A percentile compares a stretch with the other conserved stretches of the same genome.
phyloP scores from a whole-genome alignment of 192 early-diverging fungal species.

The Coemansia sp. region DNA sequence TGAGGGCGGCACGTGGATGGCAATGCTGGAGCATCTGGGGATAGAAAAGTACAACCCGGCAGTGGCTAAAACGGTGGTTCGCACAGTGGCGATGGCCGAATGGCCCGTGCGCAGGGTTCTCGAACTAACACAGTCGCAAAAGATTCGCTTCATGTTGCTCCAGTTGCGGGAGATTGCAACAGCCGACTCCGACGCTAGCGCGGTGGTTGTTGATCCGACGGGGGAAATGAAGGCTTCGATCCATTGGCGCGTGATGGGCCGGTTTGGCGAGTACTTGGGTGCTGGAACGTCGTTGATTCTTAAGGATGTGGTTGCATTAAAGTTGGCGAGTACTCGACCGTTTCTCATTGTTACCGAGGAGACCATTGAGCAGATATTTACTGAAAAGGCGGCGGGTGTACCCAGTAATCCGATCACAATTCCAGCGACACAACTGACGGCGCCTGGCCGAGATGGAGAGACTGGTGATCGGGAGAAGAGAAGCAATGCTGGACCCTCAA shows the following conservation, averaged over 20 bases:
- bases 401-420: constrained; percentile 32
- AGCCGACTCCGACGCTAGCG: constrained; percentile 36
- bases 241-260: constrained; percentile 30
- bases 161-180: constrained; percentile 40
- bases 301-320: constrained; percentile 36
- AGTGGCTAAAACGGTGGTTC: constrained; percentile 14
- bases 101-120: constrained; percentile 40
- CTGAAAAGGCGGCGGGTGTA: constrained; percentile 28
- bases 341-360: constrained; percentile 41
- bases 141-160: constrained; percentile 37
- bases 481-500: neutral
- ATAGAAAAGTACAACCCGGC: constrained; percentile 34
- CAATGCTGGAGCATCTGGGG: constrained; percentile 37
- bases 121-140: constrained; percentile 18
- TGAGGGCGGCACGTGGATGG: constrained; percentile 47
- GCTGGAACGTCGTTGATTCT: constrained; percentile 44
- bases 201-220: constrained; percentile 44
- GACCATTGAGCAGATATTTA: constrained; percentile 44
- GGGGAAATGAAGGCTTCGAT: constrained; percentile 50
- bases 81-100: constrained; percentile 10
- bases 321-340: constrained; percentile 30
- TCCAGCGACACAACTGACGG: constrained; percentile 25
- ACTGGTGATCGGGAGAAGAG: neutral
- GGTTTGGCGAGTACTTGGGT: constrained; percentile 22
- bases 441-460: neutral